Conservation (phyloP, 1,284 basidiomycete species). For the Prillingera fragicola region DNA sequence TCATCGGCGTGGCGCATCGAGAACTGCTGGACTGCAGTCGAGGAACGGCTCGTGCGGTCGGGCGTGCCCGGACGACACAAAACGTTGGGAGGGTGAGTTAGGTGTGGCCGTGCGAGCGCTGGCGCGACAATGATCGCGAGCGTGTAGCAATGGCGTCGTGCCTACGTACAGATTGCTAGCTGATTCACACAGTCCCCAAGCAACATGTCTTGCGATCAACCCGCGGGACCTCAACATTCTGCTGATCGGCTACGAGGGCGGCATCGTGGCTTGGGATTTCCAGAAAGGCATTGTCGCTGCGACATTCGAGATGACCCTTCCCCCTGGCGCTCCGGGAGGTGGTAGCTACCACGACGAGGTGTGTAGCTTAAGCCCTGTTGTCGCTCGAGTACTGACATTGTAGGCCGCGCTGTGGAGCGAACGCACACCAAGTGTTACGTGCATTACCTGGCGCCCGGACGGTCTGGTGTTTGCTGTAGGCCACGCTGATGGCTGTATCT, state of each 20-base stretch:
- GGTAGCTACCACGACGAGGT: constrained; percentile 55
- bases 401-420: constrained; percentile 65
- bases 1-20: too few species aligned
- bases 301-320: constrained; percentile 62
- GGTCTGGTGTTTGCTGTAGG: constrained; percentile 52
- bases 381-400: constrained; percentile 51
- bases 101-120: too few species aligned
- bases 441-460: constrained; percentile 61
- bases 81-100: constrained; percentile 50
- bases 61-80: constrained; percentile 54
- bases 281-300: constrained; percentile 60
- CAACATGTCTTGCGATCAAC: constrained; percentile 60
- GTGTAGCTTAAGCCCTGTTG: neutral
- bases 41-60: constrained; percentile 59
- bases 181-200: constrained; percentile 4
- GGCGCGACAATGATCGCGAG: constrained; percentile 7
- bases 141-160: neutral
- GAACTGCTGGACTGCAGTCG: constrained; percentile 73
- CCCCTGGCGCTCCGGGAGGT: constrained; percentile 74
- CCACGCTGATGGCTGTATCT: constrained; percentile 78
- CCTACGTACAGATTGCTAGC: neutral
- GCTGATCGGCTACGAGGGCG: constrained; percentile 76
- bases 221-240: constrained; percentile 75
- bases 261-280: constrained; percentile 66
- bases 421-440: constrained; percentile 66